phyloP scores from a whole-genome alignment of 164 flowering plant genomes.

The Nymphaea colorata region DNA sequence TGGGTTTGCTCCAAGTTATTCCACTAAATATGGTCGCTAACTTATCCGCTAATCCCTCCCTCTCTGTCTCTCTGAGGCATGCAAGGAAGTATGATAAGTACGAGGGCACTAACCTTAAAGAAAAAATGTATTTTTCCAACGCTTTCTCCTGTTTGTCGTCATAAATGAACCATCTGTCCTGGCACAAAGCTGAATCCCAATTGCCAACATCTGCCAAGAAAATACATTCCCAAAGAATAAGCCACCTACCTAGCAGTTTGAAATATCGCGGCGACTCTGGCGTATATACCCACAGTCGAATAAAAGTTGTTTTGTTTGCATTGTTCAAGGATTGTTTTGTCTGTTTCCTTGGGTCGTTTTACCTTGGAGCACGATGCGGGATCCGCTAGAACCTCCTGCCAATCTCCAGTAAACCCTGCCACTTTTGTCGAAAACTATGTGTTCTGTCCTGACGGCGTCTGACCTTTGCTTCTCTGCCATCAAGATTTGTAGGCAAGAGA shows the following conservation, averaged over 20 bases:
- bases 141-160: conserved; percentile 14
- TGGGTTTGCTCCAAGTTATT: too few species aligned
- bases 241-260: too few species aligned
- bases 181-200: conserved; percentile 10
- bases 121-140: conserved; percentile 18
- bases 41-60: too few species aligned
- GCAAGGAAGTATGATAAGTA: too few species aligned
- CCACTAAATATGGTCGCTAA: too few species aligned
- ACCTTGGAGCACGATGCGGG: conserved; percentile 62
- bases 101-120: conserved; percentile 20
- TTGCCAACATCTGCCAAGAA: conserved; percentile 16
- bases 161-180: conserved; percentile 29
- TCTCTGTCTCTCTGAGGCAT: too few species aligned
- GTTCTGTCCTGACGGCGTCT: conserved; percentile 60
- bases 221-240: background rate
- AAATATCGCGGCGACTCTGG: too few species aligned
- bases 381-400: conserved; percentile 22
- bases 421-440: conserved; percentile 33
- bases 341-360: background rate
- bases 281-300: background rate
- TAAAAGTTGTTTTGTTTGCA: background rate
- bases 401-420: conserved; percentile 67
- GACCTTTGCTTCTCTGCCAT: conserved; percentile 25
- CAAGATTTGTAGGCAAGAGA: background rate
- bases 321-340: background rate